Conservation (phyloP, 768 basidiomycete species). For the Gloeophyllum trabeum region DNA sequence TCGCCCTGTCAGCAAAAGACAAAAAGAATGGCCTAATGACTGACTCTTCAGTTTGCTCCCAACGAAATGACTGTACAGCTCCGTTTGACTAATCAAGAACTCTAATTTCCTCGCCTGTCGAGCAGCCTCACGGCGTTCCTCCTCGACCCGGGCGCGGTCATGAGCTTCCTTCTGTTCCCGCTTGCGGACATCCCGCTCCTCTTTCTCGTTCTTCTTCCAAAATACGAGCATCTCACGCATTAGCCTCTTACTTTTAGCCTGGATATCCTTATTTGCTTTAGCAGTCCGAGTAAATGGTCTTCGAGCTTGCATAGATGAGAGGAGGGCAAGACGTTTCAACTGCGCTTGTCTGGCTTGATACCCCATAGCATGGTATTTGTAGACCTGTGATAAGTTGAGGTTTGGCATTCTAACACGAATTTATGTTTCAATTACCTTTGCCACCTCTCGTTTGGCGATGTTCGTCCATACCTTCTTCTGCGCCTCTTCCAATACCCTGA, state of each 20-base stretch:
- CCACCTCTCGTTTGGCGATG: slow-evolving; percentile 75
- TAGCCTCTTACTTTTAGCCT: slow-evolving; percentile 75
- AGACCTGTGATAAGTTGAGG: slow-evolving; percentile 39
- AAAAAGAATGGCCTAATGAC: slow-evolving; percentile 18
- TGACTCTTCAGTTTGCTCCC: slow-evolving; percentile 90
- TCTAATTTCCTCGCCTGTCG: slow-evolving; percentile 93
- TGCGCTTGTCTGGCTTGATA: slow-evolving; percentile 59
- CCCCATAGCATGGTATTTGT: slow-evolving; percentile 63
- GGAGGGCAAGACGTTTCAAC: slow-evolving; percentile 62
- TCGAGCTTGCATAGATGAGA: slow-evolving; percentile 69
- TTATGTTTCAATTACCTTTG: slow-evolving; percentile 41
- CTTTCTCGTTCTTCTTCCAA: slow-evolving; percentile 97
- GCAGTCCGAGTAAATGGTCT: slow-evolving; percentile 64
- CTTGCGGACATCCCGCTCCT: slow-evolving; percentile 86
- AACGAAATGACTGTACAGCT: slow-evolving; percentile 98
- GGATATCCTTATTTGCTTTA: slow-evolving; percentile 72
- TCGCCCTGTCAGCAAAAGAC: slow-evolving; percentile 1
- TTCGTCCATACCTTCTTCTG: slow-evolving; percentile 87
- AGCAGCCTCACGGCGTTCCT: slow-evolving; percentile 88
- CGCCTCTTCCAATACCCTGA: slow-evolving; percentile 70
- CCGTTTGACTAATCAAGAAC: slow-evolving; percentile 97
- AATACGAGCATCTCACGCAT: slow-evolving; percentile 96
- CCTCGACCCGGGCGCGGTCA: slow-evolving; percentile 80
- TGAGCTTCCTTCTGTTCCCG: slow-evolving; percentile 91
- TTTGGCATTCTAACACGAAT: neutral